These are phyloP conservation scores for Trichophyton schoenleinii DNA, from an alignment of 2,329 filamentous ascomycete genomes.

Conservation along the genomic window DNA sequence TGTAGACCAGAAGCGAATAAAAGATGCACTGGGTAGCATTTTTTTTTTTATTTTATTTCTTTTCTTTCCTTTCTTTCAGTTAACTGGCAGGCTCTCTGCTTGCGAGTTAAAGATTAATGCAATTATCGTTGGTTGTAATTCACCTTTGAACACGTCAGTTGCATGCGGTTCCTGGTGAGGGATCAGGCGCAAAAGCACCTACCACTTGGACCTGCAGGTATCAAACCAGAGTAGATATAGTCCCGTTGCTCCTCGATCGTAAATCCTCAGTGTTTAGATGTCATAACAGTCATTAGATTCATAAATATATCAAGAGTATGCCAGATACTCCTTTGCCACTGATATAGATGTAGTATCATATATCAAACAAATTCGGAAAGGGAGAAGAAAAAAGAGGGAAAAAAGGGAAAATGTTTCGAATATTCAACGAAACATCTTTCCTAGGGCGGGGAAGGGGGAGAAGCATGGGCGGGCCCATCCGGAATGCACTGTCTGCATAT, in stretches of 20 bases:
- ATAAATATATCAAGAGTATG: background rate
- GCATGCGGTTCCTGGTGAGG: background rate
- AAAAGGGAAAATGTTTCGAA: background rate
- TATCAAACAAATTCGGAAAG: background rate
- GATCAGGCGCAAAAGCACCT: conserved; percentile 1
- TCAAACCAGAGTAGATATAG: background rate
- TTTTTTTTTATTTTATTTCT: background rate
- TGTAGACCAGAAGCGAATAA: conserved; percentile 27
- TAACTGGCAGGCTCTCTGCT: background rate
- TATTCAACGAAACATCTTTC: background rate
- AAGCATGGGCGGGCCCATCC: background rate
- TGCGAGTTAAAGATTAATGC: background rate
- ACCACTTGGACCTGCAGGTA: background rate
- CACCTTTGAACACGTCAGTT: background rate
- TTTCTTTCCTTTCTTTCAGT: no score
- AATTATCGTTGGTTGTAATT: background rate
- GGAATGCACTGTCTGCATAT: background rate
- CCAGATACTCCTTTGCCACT: background rate
- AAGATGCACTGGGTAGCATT: conserved; percentile 15
- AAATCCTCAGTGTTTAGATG: background rate
- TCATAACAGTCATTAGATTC: background rate
- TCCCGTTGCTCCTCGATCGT: background rate
- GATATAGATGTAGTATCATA: background rate
- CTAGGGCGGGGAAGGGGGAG: background rate
- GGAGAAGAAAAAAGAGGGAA: background rate